Conservation (phyloP, 2,329 filamentous ascomycete genomes). For the Hymenoscyphus infarciens region DNA sequence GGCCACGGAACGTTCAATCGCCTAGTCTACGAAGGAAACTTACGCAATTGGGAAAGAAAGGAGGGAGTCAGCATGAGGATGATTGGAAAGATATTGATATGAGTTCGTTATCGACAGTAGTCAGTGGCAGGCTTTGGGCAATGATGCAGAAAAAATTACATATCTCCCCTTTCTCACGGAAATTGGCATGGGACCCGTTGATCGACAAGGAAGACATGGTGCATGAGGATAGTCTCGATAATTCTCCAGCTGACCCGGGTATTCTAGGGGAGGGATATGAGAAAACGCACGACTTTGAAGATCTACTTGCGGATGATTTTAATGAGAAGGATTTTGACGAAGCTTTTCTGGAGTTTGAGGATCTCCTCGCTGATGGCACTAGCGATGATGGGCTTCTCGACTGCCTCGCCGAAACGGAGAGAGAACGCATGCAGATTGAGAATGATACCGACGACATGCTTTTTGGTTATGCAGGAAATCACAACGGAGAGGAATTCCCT, state of each 20-base stretch:
- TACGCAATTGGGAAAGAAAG: constrained; percentile 9
- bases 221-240: neutral
- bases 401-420: constrained; percentile 14
- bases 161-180: constrained; percentile 16
- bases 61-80: neutral
- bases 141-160: constrained; percentile 30
- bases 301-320: neutral
- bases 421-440: constrained; percentile 21
- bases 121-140: constrained; percentile 25
- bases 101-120: constrained; percentile 11
- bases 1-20: constrained; percentile 23
- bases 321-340: neutral
- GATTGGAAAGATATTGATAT: neutral
- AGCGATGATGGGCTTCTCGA: constrained; percentile 16
- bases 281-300: neutral
- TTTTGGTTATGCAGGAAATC: constrained; percentile 15
- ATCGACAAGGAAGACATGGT: neutral
- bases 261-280: neutral
- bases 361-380: constrained; percentile 17
- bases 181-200: constrained; percentile 7
- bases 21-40: constrained; percentile 25
- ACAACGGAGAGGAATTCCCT: neutral
- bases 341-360: constrained; percentile 15
- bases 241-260: neutral
- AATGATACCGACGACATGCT: constrained; percentile 26